phyloP scores from a whole-genome alignment of 2,329 filamentous ascomycete genomes.

The Stemphylium lycopersici region DNA sequence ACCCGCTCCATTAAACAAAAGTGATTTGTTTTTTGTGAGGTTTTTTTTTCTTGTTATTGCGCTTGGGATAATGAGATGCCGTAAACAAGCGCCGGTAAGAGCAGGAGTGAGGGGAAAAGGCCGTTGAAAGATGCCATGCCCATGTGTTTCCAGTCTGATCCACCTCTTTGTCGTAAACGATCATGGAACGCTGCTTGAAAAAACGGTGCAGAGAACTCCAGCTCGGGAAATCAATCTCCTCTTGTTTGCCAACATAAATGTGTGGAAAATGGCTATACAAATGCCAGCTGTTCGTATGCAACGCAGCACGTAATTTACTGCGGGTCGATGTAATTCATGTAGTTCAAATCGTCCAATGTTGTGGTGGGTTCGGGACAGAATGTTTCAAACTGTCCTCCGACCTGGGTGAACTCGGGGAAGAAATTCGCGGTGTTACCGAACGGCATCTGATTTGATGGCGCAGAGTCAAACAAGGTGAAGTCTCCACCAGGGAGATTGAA shows the following conservation, averaged over 20 bases:
- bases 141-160: conserved; percentile 9
- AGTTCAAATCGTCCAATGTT: conserved; percentile 40
- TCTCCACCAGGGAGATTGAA: conserved; percentile 55
- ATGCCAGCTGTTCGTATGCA: conserved; percentile 28
- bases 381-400: conserved; percentile 49
- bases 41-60: conserved; percentile 43
- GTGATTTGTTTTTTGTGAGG: conserved; percentile 42
- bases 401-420: conserved; percentile 48
- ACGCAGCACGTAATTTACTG: conserved; percentile 25
- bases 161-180: conserved; percentile 22
- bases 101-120: conserved; percentile 18
- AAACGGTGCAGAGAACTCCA: conserved; percentile 25
- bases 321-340: conserved; percentile 28
- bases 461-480: conserved; percentile 65
- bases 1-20: conserved; percentile 36
- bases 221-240: conserved; percentile 11
- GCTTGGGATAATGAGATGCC: conserved; percentile 7
- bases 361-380: conserved; percentile 36
- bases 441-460: conserved; percentile 29
- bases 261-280: conserved; percentile 28
- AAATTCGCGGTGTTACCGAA: conserved; percentile 40
- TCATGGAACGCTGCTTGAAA: conserved; percentile 23
- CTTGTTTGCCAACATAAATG: conserved; percentile 18
- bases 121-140: conserved; percentile 20
- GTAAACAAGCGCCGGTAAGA: conserved; percentile 21